Conservation (phyloP, 768 basidiomycete genomes). For the Pleurotus citrinopileatus region DNA sequence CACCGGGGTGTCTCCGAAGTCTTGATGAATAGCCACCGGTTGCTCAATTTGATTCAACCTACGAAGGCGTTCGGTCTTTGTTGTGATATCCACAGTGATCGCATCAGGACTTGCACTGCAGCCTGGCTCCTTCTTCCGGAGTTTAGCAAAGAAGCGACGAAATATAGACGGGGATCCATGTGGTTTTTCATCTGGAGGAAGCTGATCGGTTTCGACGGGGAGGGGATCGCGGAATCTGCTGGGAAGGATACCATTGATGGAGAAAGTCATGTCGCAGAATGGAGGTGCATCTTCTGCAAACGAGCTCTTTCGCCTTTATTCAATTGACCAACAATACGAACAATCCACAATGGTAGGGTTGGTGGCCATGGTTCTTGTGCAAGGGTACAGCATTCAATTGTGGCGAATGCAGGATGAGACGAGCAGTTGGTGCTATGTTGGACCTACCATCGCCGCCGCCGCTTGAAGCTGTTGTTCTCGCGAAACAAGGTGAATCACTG, state of each 20-base stretch:
- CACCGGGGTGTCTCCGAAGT: too few relatives aligned
- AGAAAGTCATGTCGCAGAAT: not conserved
- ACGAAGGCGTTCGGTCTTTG: not conserved
- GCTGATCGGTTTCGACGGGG: not conserved
- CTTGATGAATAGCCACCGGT: too few relatives aligned
- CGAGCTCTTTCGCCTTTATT: constrained; percentile 8
- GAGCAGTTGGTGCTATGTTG: too few relatives aligned
- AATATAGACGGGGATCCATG: not conserved
- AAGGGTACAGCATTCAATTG: not conserved
- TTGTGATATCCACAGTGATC: not conserved
- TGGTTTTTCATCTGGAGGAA: not conserved
- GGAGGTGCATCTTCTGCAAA: too few relatives aligned
- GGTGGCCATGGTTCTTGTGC: not conserved
- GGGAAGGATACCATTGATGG: not conserved
- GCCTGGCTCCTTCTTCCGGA: not conserved
- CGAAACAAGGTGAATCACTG: too few relatives aligned
- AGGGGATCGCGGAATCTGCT: not conserved
- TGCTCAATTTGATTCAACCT: too few relatives aligned
- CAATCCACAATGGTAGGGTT: not conserved
- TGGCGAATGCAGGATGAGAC: not conserved
- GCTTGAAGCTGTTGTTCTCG: too few relatives aligned
- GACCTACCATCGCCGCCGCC: too few relatives aligned
- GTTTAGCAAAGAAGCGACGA: not conserved
- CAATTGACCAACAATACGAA: not conserved
- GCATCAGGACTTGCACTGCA: not conserved